Percentiles rank a stretch among this genome's conserved stretches.
Evolutionary conservation across 2,329 filamentous ascomycete species (phyloP).

Genomic region (Ophiostoma angusticollis): DNA sequence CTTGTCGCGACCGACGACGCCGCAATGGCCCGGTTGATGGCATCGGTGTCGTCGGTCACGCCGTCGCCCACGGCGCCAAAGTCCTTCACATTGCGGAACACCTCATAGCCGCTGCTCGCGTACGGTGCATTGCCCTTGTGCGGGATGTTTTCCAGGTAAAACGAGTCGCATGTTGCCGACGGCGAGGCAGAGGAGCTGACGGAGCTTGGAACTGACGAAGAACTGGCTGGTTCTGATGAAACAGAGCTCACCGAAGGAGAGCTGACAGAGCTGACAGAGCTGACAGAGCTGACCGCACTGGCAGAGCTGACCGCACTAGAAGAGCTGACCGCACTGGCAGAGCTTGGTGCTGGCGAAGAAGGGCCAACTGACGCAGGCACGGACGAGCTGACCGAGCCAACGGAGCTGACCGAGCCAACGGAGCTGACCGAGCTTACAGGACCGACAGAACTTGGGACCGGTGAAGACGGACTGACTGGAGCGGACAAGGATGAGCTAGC

Average conservation of each 20-base stretch:
- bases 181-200: not conserved
- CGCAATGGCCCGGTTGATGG: slow-evolving; percentile 53
- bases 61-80: slow-evolving; percentile 60
- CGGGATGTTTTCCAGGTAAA: slow-evolving; percentile 9
- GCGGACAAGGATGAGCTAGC: too few species aligned
- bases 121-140: slow-evolving; percentile 13
- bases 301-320: not conserved
- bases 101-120: slow-evolving; percentile 7
- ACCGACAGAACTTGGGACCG: not conserved
- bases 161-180: not conserved
- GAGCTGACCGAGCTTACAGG: not conserved
- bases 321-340: not conserved
- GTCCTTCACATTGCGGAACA: slow-evolving; percentile 15
- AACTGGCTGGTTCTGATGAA: not conserved
- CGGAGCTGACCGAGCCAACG: not conserved
- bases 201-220: not conserved
- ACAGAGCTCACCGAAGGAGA: not conserved
- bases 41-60: slow-evolving; percentile 57
- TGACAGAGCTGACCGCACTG: not conserved
- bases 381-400: not conserved
- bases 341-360: too few species aligned
- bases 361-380: not conserved
- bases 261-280: not conserved
- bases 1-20: slow-evolving; percentile 6
- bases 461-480: too few species aligned